Percentiles rank a stretch among this genome's conserved stretches.
Evolutionary conservation across 1,284 basidiomycete genomes (phyloP).

Genomic region (Malassezia pachydermatis): DNA sequence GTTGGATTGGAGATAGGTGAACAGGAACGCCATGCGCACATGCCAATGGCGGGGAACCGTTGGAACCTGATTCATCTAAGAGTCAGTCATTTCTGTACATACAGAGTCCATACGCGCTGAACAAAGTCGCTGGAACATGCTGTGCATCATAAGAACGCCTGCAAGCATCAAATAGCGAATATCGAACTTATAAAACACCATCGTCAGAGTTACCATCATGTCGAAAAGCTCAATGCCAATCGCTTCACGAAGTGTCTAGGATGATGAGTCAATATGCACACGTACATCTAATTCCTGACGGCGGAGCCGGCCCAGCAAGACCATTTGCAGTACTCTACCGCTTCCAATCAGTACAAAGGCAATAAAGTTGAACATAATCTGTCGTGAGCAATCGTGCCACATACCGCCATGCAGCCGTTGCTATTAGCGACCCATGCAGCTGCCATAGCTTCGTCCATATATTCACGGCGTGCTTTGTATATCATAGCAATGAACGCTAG

Average conservation of each 20-base stretch:
- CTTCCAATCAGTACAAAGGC: constrained; percentile 65
- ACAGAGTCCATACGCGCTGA: no score
- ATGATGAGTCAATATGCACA: background rate
- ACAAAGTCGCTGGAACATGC: no score
- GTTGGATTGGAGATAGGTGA: constrained; percentile 60
- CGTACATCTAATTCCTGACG: constrained; percentile 81
- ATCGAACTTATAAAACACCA: no score
- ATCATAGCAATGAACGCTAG: constrained; percentile 24
- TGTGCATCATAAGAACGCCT: no score
- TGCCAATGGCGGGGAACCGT: constrained; percentile 74
- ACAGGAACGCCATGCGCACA: constrained; percentile 64
- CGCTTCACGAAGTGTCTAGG: background rate
- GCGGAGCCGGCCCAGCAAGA: constrained; percentile 85
- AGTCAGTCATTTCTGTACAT: no score
- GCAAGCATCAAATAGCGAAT: no score
- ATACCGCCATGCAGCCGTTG: constrained; percentile 53
- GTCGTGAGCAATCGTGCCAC: constrained; percentile 5
- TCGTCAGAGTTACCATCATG: no score
- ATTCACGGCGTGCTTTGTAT: constrained; percentile 63
- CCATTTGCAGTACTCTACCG: constrained; percentile 66
- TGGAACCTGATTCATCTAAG: no score
- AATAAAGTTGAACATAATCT: constrained; percentile 89
- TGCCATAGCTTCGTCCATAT: constrained; percentile 89
- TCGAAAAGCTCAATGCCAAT: no score
- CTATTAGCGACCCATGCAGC: constrained; percentile 84